Percentiles rank a stretch among this genome's conserved stretches.
These are phyloP conservation scores for Ogataea thermomethanolica DNA, from an alignment of 805 yeast genomes.

Conservation along the genomic window DNA sequence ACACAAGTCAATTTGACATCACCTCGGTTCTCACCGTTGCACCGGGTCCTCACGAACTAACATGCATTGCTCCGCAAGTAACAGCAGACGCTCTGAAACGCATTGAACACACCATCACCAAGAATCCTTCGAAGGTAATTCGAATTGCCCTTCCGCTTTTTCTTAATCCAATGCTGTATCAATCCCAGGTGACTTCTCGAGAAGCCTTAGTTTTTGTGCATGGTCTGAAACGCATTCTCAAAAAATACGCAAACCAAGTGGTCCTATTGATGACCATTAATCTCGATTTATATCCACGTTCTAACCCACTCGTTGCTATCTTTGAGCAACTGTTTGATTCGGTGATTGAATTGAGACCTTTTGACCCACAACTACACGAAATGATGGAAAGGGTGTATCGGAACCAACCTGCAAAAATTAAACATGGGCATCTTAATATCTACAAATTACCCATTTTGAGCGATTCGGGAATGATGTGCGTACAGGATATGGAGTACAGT, in stretches of 20 bases:
- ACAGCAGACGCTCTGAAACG: conserved; percentile 35
- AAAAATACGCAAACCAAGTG: conserved; percentile 36
- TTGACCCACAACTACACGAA: conserved; percentile 67
- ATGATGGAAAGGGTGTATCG: conserved; percentile 66
- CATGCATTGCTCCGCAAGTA: conserved; percentile 43
- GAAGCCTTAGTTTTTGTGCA: conserved; percentile 60
- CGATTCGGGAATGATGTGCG: conserved; percentile 77
- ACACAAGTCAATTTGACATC: conserved; percentile 68
- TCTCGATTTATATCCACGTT: conserved; percentile 61
- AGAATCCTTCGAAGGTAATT: conserved; percentile 46
- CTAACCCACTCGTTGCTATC: conserved; percentile 42
- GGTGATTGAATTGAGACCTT: conserved; percentile 74
- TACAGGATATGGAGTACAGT: conserved; percentile 71
- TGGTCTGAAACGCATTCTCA: conserved; percentile 50
- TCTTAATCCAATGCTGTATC: conserved; percentile 72
- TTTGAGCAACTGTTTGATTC: conserved; percentile 63
- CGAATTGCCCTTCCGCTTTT: conserved; percentile 75
- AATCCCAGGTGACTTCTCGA: conserved; percentile 42
- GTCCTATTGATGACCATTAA: conserved; percentile 59
- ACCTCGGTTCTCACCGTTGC: conserved; percentile 68
- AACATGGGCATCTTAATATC: conserved; percentile 83
- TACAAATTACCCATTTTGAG: conserved; percentile 68
- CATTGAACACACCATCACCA: conserved; percentile 39
- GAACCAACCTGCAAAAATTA: conserved; percentile 69
- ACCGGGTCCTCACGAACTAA: conserved; percentile 58